Conservation (phyloP, 176 grass and related monocot species). For the Rhynchospora breviuscula region DNA sequence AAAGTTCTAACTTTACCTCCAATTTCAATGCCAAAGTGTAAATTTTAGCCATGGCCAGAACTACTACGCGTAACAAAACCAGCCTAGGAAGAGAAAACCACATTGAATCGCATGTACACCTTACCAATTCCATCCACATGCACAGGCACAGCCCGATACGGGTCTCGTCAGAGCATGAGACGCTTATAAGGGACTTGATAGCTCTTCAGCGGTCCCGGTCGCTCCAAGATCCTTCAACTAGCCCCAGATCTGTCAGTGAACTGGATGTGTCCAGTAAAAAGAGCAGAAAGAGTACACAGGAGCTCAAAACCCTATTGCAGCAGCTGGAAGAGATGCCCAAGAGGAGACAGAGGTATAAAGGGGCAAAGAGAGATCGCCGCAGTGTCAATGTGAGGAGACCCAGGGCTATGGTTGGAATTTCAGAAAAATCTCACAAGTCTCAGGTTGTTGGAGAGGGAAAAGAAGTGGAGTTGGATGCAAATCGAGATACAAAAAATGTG, state of each 20-base stretch:
- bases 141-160: slow-evolving; percentile 44
- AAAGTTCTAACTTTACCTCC: slow-evolving; percentile 1
- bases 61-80: not conserved
- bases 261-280: slow-evolving; percentile 5
- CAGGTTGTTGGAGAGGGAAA: slow-evolving; percentile 11
- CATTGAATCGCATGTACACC: slow-evolving; percentile 48
- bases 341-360: slow-evolving; percentile 16
- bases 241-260: slow-evolving; percentile 43
- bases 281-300: slow-evolving; percentile 3
- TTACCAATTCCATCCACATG: slow-evolving; percentile 83
- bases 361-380: slow-evolving; percentile 26
- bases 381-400: slow-evolving; percentile 37
- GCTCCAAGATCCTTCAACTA: slow-evolving; percentile 73
- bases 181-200: slow-evolving; percentile 75
- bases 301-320: slow-evolving; percentile 64
- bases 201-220: slow-evolving; percentile 70
- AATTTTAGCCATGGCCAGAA: not conserved
- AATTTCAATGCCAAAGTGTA: not conserved
- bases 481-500: slow-evolving; percentile 46
- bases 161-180: slow-evolving; percentile 33
- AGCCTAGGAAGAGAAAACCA: not conserved
- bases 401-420: slow-evolving; percentile 58
- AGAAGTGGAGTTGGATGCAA: slow-evolving; percentile 36
- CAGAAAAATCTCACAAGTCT: slow-evolving; percentile 36
- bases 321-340: slow-evolving; percentile 46